Evolutionary conservation across 1,284 basidiomycete genomes (phyloP).

Genomic region (Retiboletus flavoniger): DNA sequence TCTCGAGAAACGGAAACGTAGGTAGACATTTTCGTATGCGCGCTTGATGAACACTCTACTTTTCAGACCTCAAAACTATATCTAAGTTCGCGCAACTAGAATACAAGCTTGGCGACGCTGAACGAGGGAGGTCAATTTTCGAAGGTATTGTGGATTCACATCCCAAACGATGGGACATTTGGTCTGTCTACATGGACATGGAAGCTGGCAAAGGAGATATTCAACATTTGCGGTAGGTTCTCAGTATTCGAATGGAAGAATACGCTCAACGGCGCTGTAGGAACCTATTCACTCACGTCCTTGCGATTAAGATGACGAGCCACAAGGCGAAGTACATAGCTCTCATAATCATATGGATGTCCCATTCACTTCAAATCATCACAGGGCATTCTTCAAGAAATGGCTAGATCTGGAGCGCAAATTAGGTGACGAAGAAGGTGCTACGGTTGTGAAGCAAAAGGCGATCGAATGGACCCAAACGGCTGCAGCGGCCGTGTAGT

Average conservation of each 20-base stretch:
- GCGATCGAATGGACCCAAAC: conserved; percentile 86
- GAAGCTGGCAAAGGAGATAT: conserved; percentile 79
- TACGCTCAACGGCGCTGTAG: conserved; percentile 39
- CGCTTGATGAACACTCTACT: conserved; percentile 2
- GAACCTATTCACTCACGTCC: conserved; percentile 80
- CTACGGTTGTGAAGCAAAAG: conserved; percentile 77
- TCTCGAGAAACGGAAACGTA: conserved; percentile 93
- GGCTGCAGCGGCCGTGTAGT: conserved; percentile 39
- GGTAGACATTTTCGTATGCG: conserved; percentile 33
- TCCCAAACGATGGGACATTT: conserved; percentile 92
- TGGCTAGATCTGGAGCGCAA: conserved; percentile 90
- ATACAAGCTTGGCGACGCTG: conserved; percentile 91
- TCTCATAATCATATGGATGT: not conserved
- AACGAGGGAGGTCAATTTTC: conserved; percentile 94
- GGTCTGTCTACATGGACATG: conserved; percentile 98
- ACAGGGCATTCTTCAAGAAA: conserved; percentile 92
- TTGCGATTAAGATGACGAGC: conserved; percentile 84
- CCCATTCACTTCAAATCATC: conserved; percentile 14
- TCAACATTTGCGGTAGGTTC: conserved; percentile 63
- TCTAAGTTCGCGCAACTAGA: conserved; percentile 94
- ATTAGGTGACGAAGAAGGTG: conserved; percentile 85
- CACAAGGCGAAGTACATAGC: conserved; percentile 86
- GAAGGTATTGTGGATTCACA: conserved; percentile 95
- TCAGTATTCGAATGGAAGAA: conserved; percentile 1
- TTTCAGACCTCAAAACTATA: conserved; percentile 88